Conservation (phyloP, 2,329 filamentous ascomycete species). For the Penicillium sp. region DNA sequence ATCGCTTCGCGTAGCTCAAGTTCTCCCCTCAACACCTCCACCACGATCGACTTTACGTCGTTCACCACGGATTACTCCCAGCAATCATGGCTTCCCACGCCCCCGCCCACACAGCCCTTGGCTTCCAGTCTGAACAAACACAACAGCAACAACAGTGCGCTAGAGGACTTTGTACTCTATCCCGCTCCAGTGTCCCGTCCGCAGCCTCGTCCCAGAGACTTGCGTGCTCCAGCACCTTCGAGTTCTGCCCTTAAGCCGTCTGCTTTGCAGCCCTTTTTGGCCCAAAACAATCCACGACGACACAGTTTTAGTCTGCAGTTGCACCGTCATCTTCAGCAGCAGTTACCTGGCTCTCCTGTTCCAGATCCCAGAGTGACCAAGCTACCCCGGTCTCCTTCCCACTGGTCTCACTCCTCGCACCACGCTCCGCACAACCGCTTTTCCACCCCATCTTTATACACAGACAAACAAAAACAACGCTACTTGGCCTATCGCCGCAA, state of each 20-base stretch:
- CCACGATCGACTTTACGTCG: conserved; percentile 45
- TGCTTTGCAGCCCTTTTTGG: conserved; percentile 33
- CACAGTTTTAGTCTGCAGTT: conserved; percentile 38
- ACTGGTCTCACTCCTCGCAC: conserved; percentile 34
- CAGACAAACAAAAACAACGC: conserved; percentile 31
- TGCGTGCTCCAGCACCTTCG: conserved; percentile 34
- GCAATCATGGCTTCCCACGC: conserved; percentile 49
- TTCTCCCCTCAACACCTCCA: conserved; percentile 37
- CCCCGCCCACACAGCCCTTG: conserved; percentile 43
- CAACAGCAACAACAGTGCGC: conserved; percentile 32
- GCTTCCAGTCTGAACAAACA: conserved; percentile 36
- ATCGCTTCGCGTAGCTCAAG: conserved; percentile 44
- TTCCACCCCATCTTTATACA: conserved; percentile 41
- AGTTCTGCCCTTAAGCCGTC: conserved; percentile 39
- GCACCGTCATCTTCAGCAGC: conserved; percentile 33
- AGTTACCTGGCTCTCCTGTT: conserved; percentile 34
- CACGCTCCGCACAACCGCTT: conserved; percentile 38
- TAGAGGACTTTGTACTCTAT: conserved; percentile 48
- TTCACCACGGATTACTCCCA: conserved; percentile 50
- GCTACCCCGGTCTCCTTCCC: conserved; percentile 41
- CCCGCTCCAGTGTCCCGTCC: conserved; percentile 31
- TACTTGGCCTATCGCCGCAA: conserved; percentile 31
- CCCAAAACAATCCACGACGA: conserved; percentile 36
- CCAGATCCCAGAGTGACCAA: conserved; percentile 42
- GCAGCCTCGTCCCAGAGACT: conserved; percentile 34